phyloP scores from a whole-genome alignment of 257 asterid species.

The Apocynum venetum region DNA sequence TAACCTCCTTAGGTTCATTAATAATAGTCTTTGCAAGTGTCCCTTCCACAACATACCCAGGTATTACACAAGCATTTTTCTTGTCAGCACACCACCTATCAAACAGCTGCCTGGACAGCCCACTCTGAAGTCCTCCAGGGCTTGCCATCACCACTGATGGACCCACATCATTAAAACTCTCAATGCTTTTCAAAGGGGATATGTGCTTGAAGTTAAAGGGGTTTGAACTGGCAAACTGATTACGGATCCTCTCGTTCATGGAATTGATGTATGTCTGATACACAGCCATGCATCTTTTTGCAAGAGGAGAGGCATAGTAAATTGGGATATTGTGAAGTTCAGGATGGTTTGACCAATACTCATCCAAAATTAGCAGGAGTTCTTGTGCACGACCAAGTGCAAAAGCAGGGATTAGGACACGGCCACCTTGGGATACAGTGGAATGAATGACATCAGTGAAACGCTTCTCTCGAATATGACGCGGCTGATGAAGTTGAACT shows the following conservation, averaged over 20 bases:
- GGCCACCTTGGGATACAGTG: slow-evolving; percentile 86
- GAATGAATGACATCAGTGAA: slow-evolving; percentile 85
- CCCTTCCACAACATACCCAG: slow-evolving; percentile 89
- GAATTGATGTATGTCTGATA: slow-evolving; percentile 90
- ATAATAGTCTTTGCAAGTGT: slow-evolving; percentile 83
- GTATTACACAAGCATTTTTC: slow-evolving; percentile 83
- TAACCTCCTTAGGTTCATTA: slow-evolving; percentile 87
- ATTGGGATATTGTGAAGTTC: slow-evolving; percentile 81
- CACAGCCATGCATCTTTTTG: slow-evolving; percentile 93
- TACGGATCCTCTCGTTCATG: slow-evolving; percentile 90
- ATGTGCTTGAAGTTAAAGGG: slow-evolving; percentile 94
- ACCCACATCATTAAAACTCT: slow-evolving; percentile 77
- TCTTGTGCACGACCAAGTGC: slow-evolving; percentile 99
- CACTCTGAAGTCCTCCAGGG: slow-evolving; percentile 94
- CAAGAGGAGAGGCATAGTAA: slow-evolving; percentile 96
- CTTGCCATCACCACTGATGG: slow-evolving; percentile 96
- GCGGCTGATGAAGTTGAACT: slow-evolving; percentile 88
- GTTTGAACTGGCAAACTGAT: slow-evolving; percentile 60
- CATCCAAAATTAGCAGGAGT: slow-evolving; percentile 87
- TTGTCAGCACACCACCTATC: slow-evolving; percentile 93
- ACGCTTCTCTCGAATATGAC: slow-evolving; percentile 74
- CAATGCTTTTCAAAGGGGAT: slow-evolving; percentile 73
- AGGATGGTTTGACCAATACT: slow-evolving; percentile 89
- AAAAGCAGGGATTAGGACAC: slow-evolving; percentile 88
- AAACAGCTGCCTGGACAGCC: slow-evolving; percentile 87